Conservation (phyloP, 2,329 filamentous ascomycete genomes). For the Phialophora tarda region DNA sequence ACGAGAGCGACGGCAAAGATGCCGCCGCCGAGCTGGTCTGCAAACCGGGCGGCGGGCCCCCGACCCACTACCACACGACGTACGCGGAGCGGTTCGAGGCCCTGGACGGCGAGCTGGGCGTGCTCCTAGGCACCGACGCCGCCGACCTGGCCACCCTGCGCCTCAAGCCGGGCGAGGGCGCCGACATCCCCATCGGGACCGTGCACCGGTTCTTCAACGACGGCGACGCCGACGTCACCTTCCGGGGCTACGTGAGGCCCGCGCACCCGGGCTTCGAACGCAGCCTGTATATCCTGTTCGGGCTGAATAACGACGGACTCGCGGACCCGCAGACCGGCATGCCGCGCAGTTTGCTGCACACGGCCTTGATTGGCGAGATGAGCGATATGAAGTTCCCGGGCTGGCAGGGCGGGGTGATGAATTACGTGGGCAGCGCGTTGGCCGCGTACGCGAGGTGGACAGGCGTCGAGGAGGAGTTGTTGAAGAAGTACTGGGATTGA, state of each 20-base stretch:
- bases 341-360: slow-evolving; percentile 31
- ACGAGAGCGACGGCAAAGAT: slow-evolving; percentile 28
- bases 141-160: background rate
- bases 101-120: slow-evolving; percentile 15
- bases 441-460: slow-evolving; percentile 29
- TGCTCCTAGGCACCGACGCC: slow-evolving; percentile 22
- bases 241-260: slow-evolving; percentile 27
- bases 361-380: slow-evolving; percentile 29
- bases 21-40: slow-evolving; percentile 19
- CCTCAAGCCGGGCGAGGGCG: slow-evolving; percentile 28
- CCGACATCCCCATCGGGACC: slow-evolving; percentile 28
- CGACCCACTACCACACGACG: slow-evolving; percentile 33
- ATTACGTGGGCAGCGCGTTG: slow-evolving; percentile 25
- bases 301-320: slow-evolving; percentile 34
- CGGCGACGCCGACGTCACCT: slow-evolving; percentile 24
- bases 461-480: slow-evolving; percentile 29
- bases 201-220: slow-evolving; percentile 34
- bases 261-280: slow-evolving; percentile 35
- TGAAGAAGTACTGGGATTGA: slow-evolving; percentile 35
- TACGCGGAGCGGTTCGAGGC: slow-evolving; percentile 34
- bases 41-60: slow-evolving; percentile 35
- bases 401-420: slow-evolving; percentile 23
- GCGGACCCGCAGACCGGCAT: slow-evolving; percentile 27
- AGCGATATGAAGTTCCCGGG: slow-evolving; percentile 32
- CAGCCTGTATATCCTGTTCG: slow-evolving; percentile 35